Evolutionary conservation across 441 rosid species (phyloP).

Genomic region (Sinapis alba): DNA sequence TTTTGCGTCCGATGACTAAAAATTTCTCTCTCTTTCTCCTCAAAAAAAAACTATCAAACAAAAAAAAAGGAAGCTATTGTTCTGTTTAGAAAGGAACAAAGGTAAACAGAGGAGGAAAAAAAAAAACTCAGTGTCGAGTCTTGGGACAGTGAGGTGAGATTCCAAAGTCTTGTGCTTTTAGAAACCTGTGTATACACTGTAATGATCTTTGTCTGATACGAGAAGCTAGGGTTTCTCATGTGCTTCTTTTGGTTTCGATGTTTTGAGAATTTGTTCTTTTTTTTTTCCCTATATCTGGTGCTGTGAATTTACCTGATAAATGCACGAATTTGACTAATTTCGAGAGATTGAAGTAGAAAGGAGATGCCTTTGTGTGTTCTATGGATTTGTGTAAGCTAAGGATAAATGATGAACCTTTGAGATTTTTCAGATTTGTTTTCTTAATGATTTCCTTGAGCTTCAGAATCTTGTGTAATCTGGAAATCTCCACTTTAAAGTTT

Average conservation of each 20-base stretch:
- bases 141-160: slow-evolving; percentile 33
- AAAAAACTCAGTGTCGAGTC: slow-evolving; percentile 30
- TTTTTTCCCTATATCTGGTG: background rate
- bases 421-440: background rate
- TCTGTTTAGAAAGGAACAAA: slow-evolving; percentile 31
- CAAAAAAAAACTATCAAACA: slow-evolving; percentile 15
- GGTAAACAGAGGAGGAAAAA: background rate
- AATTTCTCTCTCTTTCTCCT: slow-evolving; percentile 51
- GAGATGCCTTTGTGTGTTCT: slow-evolving; percentile 12
- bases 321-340: slow-evolving; percentile 27
- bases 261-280: background rate
- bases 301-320: slow-evolving; percentile 29
- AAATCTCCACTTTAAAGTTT: background rate
- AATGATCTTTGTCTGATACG: slow-evolving; percentile 22
- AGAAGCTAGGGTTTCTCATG: slow-evolving; percentile 40
- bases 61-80: slow-evolving; percentile 25
- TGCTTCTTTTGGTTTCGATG: slow-evolving; percentile 10
- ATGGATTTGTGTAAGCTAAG: background rate
- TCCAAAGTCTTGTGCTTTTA: slow-evolving; percentile 28
- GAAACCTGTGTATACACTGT: background rate
- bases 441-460: background rate
- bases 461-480: slow-evolving; percentile 12
- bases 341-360: background rate
- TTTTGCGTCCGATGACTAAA: slow-evolving; percentile 48
- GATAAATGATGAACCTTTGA: slow-evolving; percentile 15